A percentile compares a stretch with the other conserved stretches of the same genome.
Evolutionary conservation across 352 stramenopile species (phyloP).

Genomic region (Phytophthora cactorum): DNA sequence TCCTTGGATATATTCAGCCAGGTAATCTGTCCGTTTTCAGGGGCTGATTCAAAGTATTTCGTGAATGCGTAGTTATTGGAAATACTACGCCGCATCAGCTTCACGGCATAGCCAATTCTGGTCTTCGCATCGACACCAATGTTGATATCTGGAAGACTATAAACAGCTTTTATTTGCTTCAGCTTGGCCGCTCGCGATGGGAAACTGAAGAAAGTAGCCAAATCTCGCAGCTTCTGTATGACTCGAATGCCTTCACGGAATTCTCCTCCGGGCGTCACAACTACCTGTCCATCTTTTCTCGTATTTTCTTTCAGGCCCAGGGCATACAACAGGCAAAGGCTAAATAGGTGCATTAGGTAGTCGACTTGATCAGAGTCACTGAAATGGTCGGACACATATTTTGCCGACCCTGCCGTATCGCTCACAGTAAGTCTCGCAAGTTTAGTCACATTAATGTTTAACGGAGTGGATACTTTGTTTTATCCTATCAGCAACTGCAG

Average conservation of each 20-base stretch:
- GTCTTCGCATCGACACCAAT: neutral
- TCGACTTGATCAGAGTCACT: conserved; percentile 7
- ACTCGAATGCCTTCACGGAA: neutral
- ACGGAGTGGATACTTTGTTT: neutral
- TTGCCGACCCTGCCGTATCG: conserved; percentile 1
- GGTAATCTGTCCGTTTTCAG: neutral
- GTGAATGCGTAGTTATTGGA: neutral
- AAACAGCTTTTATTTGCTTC: neutral
- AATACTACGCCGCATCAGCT: neutral
- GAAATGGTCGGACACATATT: conserved; percentile 10
- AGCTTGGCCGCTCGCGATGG: neutral
- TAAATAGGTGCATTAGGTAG: conserved; percentile 7
- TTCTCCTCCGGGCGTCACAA: conserved; percentile 7
- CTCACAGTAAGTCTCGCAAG: conserved; percentile 3
- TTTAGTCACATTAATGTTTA: conserved; percentile 4
- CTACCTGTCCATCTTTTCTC: neutral
- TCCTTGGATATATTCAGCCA: neutral
- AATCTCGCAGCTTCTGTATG: neutral
- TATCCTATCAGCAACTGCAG: neutral
- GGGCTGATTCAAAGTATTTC: neutral
- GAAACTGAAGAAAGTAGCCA: neutral
- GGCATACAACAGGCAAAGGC: conserved; percentile 2
- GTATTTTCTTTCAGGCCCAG: conserved; percentile 15
- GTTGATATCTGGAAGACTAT: neutral
- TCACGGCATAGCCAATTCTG: neutral